These are phyloP conservation scores for Pseudogymnoascus sp. DNA, from an alignment of 2,329 filamentous ascomycete species.

Conservation along the genomic window DNA sequence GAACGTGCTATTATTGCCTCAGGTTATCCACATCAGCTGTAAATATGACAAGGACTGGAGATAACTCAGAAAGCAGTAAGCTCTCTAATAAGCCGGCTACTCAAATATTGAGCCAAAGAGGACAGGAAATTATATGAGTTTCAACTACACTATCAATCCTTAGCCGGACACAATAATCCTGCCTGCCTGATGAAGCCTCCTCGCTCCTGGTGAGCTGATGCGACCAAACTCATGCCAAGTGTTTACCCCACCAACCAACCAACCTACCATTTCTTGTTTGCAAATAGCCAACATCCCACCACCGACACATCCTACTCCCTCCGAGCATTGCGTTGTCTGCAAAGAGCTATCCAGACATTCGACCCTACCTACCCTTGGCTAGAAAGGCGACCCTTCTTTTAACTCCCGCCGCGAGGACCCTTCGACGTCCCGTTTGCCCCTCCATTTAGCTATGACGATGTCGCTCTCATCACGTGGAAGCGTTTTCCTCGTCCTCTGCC, in stretches of 20 bases:
- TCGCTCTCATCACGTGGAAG: conserved; percentile 16
- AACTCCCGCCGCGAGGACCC: neutral
- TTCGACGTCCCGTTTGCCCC: neutral
- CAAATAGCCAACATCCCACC: neutral
- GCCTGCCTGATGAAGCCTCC: too few relatives aligned
- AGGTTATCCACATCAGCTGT: too few relatives aligned
- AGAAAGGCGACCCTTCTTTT: neutral
- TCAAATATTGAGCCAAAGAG: neutral
- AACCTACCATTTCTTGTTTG: neutral
- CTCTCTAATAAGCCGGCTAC: neutral
- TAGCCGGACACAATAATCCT: neutral
- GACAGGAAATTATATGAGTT: neutral
- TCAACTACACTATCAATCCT: neutral
- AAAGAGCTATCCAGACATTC: neutral
- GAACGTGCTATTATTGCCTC: too few relatives aligned
- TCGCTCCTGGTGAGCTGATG: neutral
- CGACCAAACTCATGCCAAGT: neutral
- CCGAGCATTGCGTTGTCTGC: neutral
- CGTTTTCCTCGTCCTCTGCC: conserved; percentile 40
- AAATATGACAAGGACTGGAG: too few relatives aligned
- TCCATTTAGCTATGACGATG: conserved; percentile 3
- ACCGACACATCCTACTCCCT: neutral
- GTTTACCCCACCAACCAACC: neutral
- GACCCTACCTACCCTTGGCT: neutral
- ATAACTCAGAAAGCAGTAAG: neutral